Evolutionary conservation across 768 basidiomycete species (phyloP), one percentile per base, ranked within the genome.

Genomic region (Collybia sp.): DNA sequence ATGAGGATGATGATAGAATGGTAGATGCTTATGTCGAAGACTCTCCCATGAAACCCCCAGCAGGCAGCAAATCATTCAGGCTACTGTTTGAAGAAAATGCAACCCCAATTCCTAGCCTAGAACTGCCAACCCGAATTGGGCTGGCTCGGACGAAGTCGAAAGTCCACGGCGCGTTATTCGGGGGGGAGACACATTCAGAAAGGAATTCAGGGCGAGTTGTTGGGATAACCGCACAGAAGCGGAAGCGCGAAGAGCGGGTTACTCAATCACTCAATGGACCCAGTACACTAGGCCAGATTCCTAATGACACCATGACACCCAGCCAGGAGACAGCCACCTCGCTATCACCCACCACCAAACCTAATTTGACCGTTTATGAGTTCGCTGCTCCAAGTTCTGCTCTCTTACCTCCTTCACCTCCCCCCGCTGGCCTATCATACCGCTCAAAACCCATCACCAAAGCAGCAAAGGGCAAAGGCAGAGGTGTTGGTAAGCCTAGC

Each of bases 391-490:
- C 44, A 40, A 58, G 56, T 41, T 63, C 66, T 6, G 55, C 60
- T 19, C 72, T 86, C 40, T 59, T 87, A 43, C 83, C 84, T 6
- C 85, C 85, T 13, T 85, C 87, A 13, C 86, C 86, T n/a, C 80
- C 83, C 13, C 73, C 75, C 2, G 64, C 64, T 17, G 58, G 64
- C 32, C 50, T 58, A 25, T 58, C 54, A 15, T 45, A 54, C 5
- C 48, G 56, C 17, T 53, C 52, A 17, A 59, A 43, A 46, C 43
- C 43, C 66, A 58, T 54, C n/a, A 58, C 50, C 20, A 61, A 67
- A 18, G 78, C 72, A 54, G 66, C 61, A 32, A 76, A 69, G 48
- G 60, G 58, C 11, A 72, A 64, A 44, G 46, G 53, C n/a, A 52
- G 51, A n/a, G 50, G 50, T n/a, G 19, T 17, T 9, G 8, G 25